Evolutionary conservation across 768 basidiomycete species (phyloP).

Genomic region (Trametes cinnabarina): DNA sequence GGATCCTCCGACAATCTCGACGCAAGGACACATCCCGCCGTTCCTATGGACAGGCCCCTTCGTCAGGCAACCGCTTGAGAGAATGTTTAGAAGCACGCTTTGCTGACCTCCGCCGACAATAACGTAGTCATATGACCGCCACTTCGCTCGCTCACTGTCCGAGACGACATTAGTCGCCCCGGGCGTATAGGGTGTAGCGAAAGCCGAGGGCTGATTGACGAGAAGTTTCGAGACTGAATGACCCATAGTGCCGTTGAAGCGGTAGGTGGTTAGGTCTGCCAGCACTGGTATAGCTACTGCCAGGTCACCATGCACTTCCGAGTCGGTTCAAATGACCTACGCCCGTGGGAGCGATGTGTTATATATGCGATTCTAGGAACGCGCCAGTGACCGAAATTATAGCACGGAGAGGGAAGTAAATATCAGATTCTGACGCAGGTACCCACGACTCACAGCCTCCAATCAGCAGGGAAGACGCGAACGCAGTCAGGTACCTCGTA

Average conservation of each 20-base stretch:
- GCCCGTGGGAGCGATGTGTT: no score
- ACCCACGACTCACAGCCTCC: no score
- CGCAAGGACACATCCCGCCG: conserved; percentile 58
- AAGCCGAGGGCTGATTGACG: not conserved
- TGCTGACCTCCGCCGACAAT: not conserved
- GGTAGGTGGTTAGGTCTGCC: no score
- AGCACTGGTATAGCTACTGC: no score
- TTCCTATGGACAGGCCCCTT: conserved; percentile 38
- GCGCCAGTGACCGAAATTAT: no score
- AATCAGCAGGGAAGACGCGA: no score
- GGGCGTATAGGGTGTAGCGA: conserved; percentile 2
- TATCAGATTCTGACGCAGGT: no score
- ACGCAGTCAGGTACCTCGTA: no score
- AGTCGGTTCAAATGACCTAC: no score
- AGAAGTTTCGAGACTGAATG: not conserved
- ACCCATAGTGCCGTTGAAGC: conserved; percentile 12
- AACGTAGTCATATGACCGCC: not conserved
- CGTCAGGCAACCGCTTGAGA: not conserved
- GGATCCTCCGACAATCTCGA: conserved; percentile 55
- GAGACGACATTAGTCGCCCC: not conserved
- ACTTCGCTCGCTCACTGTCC: not conserved
- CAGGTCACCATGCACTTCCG: no score
- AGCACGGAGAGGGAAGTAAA: no score
- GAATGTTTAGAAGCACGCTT: not conserved
- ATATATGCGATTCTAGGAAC: no score